A percentile compares a stretch with the other conserved stretches of the same genome.
These are phyloP conservation scores for Cystoisospora suis DNA, from an alignment of 169 alveolate genomes.

Conservation along the genomic window DNA sequence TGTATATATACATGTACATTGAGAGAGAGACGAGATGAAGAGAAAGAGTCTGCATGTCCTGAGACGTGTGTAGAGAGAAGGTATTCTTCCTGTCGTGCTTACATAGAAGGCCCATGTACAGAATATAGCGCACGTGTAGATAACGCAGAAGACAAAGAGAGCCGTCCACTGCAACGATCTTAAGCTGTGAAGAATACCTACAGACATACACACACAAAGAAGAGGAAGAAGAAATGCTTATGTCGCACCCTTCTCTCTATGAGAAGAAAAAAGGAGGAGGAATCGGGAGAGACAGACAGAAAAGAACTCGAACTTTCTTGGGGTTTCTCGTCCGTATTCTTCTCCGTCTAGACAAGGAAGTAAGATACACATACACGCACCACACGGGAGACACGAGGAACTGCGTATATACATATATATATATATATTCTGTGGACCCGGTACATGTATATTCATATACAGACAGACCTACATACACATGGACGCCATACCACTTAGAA, in stretches of 20 bases:
- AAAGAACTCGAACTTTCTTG: neutral
- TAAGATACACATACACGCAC: no score
- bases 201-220: neutral
- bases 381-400: no score
- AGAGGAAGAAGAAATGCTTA: neutral
- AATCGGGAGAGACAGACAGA: neutral
- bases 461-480: no score
- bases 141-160: slow-evolving; percentile 55
- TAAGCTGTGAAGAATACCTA: slow-evolving; percentile 63
- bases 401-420: no score
- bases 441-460: no score
- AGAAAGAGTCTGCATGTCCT: neutral
- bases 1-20: neutral
- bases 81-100: neutral
- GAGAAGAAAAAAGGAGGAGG: no score
- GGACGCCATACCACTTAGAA: no score
- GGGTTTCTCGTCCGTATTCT: neutral
- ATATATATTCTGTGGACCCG: no score
- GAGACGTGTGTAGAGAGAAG: neutral
- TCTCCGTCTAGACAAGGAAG: no score
- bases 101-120: slow-evolving; percentile 64
- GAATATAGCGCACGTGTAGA: slow-evolving; percentile 60
- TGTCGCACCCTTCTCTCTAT: no score
- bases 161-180: slow-evolving; percentile 63
- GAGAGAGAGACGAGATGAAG: neutral